These are phyloP conservation scores for Linum lewisii DNA, from an alignment of 345 rosid genomes.

Conservation along the genomic window DNA sequence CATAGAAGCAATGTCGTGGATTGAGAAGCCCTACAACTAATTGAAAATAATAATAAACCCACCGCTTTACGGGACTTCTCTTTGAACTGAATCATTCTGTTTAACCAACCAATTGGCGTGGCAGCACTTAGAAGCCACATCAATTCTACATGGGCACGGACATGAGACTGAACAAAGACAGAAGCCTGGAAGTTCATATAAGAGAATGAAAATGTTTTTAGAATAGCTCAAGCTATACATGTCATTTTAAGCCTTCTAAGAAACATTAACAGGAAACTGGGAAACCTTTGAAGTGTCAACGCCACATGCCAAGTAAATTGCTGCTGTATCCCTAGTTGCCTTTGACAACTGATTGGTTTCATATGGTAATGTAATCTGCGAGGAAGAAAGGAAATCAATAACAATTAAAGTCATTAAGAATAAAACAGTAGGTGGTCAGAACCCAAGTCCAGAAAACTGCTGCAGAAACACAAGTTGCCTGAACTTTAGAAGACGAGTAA, in stretches of 20 bases:
- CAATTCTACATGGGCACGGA: constrained; percentile 65
- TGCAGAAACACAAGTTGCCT: background rate
- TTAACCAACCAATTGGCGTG: constrained; percentile 89
- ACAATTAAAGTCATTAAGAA: constrained; percentile 1
- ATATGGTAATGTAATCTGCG: constrained; percentile 70
- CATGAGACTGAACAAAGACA: constrained; percentile 87
- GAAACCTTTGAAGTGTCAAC: constrained; percentile 65
- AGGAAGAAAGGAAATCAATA: background rate
- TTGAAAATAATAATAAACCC: constrained; percentile 18
- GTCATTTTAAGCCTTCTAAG: background rate
- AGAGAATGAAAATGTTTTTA: constrained; percentile 4
- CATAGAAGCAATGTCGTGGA: no score
- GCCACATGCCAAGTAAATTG: constrained; percentile 89
- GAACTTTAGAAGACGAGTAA: background rate
- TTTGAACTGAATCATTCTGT: constrained; percentile 85
- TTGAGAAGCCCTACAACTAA: background rate
- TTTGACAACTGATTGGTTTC: constrained; percentile 52
- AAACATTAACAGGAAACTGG: constrained; percentile 3
- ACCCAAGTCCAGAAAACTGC: background rate
- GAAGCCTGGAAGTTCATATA: constrained; percentile 52
- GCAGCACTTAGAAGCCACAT: constrained; percentile 75
- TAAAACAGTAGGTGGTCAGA: background rate
- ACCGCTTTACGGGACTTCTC: constrained; percentile 90
- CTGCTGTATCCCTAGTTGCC: constrained; percentile 81
- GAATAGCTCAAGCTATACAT: background rate